These are phyloP conservation scores for Phytophthora hybrid DNA, from an alignment of 352 stramenopile genomes.

Conservation along the genomic window DNA sequence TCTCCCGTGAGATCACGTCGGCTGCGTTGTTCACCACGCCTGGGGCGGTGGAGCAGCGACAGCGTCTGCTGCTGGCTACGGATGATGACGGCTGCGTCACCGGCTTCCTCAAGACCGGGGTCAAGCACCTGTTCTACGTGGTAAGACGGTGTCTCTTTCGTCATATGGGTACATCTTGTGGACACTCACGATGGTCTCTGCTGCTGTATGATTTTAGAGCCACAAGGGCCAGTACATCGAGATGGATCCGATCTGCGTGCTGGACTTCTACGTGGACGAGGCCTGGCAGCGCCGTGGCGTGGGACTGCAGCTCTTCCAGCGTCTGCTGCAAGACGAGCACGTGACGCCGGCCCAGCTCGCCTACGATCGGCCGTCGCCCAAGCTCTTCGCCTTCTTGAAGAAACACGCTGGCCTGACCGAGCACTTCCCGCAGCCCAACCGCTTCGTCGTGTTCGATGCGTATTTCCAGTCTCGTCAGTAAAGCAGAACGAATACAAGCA, in stretches of 20 bases:
- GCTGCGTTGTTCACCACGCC: conserved; percentile 46
- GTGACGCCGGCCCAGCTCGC: conserved; percentile 48
- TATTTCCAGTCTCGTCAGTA: conserved; percentile 58
- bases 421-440: conserved; percentile 80
- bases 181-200: neutral
- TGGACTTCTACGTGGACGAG: conserved; percentile 83
- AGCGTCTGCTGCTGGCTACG: conserved; percentile 53
- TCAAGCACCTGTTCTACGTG: conserved; percentile 84
- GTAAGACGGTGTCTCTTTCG: conserved; percentile 36
- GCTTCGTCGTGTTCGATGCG: conserved; percentile 85
- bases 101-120: conserved; percentile 71
- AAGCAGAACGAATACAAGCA: neutral
- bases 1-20: conserved; percentile 73
- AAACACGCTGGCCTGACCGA: conserved; percentile 69
- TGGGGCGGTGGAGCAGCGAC: conserved; percentile 39
- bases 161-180: conserved; percentile 3
- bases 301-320: conserved; percentile 69
- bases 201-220: conserved; percentile 41
- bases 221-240: conserved; percentile 69
- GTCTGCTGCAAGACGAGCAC: conserved; percentile 54
- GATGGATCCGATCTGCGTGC: conserved; percentile 76
- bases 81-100: conserved; percentile 33
- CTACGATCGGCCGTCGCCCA: conserved; percentile 85
- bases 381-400: conserved; percentile 78
- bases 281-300: conserved; percentile 64